A percentile compares a stretch with the other conserved stretches of the same genome.
phyloP scores from a whole-genome alignment of 2,329 filamentous ascomycete species.

The Acrodontium crateriforme region DNA sequence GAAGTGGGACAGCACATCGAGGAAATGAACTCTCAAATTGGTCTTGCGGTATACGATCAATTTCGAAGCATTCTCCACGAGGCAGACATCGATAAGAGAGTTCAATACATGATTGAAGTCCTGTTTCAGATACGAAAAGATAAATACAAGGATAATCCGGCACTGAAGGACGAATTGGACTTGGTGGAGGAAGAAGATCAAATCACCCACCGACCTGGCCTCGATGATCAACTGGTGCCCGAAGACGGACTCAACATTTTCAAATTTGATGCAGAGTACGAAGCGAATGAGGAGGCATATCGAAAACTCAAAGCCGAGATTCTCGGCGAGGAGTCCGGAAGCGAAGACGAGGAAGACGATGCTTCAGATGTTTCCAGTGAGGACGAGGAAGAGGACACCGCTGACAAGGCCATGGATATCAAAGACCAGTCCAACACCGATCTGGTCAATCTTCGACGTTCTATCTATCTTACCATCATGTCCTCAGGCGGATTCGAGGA shows the following conservation, averaged over 20 bases:
- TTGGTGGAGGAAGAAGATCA: constrained; percentile 96
- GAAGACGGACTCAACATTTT: constrained; percentile 89
- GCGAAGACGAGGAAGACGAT: constrained; percentile 64
- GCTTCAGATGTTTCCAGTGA: constrained; percentile 51
- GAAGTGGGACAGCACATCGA: constrained; percentile 91
- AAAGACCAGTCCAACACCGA: constrained; percentile 97
- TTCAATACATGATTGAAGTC: constrained; percentile 99
- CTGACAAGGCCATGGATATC: constrained; percentile 75
- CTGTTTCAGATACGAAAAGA: constrained; percentile 94
- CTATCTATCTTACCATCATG: constrained; percentile 96
- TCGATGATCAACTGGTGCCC: constrained; percentile 73
- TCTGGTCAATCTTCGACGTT: constrained; percentile 80
- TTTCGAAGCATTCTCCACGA: constrained; percentile 93
- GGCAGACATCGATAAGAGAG: constrained; percentile 89
- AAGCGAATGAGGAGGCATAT: constrained; percentile 83
- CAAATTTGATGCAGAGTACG: constrained; percentile 82
- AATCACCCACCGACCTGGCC: constrained; percentile 72
- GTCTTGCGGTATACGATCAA: constrained; percentile 85
- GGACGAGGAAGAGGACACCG: constrained; percentile 44
- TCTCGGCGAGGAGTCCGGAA: constrained; percentile 64
- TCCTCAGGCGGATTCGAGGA: constrained; percentile 93
- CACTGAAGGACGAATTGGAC: constrained; percentile 83
- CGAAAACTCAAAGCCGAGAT: constrained; percentile 86
- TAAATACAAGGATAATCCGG: constrained; percentile 87
- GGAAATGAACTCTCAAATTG: constrained; percentile 83